Evolutionary conservation across 176 grass and related monocot species (phyloP), one percentile per base, ranked within the genome.

Genomic region (Triticum dicoccoides): DNA sequence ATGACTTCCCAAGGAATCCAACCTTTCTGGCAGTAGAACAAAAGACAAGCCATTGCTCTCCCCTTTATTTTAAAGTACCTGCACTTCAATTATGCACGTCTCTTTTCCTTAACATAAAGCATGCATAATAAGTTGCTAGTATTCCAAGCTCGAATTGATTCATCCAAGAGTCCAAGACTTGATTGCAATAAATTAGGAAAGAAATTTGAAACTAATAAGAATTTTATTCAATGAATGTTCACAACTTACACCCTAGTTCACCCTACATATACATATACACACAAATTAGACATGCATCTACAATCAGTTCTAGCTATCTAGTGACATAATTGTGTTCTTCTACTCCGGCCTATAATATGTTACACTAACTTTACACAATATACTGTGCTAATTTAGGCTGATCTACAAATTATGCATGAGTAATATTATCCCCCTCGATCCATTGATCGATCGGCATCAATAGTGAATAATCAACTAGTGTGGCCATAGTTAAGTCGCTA

Each of bases 281-380:
- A 74, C 66, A 74, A 23, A 80, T 8, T 18, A 18, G 18, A 4
- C 4, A 38, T 24, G 68, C 67, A 80, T 58, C 82, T 89, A 89
- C 63, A 73, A 89, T 85, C 59, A 89, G 82, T 69, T 74, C 68
- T 59, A 63, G 7, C 38, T 45, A 66, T 61, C 25, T 62, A 32
- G 7, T 18, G 8, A 58, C 41, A 73, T 66, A 9, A 0, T 59
- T 65, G n/a, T 34, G 74, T 61, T 64, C 11, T 56, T n/a, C 2
- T 70, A 70, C 32, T 69, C 29, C 32, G 17, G 66, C 32, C 54
- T 58, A 58, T 18, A 67, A 15, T 18, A 8, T 82, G 8, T 78
- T 83, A 84, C 87, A 88, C 13, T 61, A 83, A 54, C 27, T 38
- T 23, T 70, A 21, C 20, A 38, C 67, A 73, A 49, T 78, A 25